Evolutionary conservation across 768 basidiomycete genomes (phyloP).

Genomic region (Mrakia blollopis): DNA sequence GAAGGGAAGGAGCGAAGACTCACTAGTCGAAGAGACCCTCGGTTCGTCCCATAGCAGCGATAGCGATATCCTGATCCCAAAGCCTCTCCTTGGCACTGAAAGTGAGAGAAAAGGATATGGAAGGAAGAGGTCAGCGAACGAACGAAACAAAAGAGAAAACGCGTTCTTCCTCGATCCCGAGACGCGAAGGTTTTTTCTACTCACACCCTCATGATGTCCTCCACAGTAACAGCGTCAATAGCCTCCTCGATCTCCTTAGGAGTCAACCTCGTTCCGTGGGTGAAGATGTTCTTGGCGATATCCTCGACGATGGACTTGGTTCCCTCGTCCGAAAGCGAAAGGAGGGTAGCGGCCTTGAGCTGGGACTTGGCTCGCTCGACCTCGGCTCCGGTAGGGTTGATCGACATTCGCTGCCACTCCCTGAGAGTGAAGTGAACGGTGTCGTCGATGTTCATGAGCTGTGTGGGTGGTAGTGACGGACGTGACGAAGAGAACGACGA

Average conservation of each 20-base stretch:
- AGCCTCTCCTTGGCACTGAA: constrained; percentile 29
- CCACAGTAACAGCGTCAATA: constrained; percentile 78
- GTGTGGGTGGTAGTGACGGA: too few species aligned
- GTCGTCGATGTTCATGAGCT: constrained; percentile 81
- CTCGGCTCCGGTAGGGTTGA: constrained; percentile 73
- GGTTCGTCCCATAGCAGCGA: constrained; percentile 82
- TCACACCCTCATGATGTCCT: constrained; percentile 91
- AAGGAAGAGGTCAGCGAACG: neutral
- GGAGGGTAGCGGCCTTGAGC: constrained; percentile 86
- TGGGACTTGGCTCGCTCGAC: constrained; percentile 98
- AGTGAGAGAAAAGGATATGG: neutral
- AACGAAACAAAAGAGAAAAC: neutral
- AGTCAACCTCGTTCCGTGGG: constrained; percentile 80
- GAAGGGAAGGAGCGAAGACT: neutral
- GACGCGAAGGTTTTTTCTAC: constrained; percentile 42
- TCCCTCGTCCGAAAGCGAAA: constrained; percentile 72
- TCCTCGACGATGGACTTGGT: constrained; percentile 96
- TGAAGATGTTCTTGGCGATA: constrained; percentile 95
- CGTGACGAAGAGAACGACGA: constrained; percentile 20
- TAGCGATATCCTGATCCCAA: constrained; percentile 51
- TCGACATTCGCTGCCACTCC: constrained; percentile 94
- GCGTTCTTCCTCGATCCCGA: neutral
- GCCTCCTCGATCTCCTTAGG: constrained; percentile 91
- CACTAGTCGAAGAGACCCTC: constrained; percentile 88
- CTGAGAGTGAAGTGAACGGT: constrained; percentile 85